phyloP scores from a whole-genome alignment of 148 eudicot species.

The Rhododendron henanense region DNA sequence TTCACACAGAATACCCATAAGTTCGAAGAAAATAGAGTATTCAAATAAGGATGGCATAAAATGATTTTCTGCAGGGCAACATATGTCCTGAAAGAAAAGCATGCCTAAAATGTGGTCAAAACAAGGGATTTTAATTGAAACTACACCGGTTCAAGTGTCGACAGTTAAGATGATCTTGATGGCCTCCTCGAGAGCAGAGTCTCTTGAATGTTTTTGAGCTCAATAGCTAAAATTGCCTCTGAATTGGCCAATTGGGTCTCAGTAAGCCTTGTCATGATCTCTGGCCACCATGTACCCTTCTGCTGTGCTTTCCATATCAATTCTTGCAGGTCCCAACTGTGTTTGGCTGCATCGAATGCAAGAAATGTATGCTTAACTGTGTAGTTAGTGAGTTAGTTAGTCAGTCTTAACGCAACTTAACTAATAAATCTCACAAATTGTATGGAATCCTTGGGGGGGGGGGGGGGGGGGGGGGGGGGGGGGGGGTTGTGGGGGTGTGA shows the following conservation, averaged over 20 bases:
- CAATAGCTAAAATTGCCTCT: too few relatives aligned
- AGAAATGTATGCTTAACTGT: not conserved
- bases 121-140: not conserved
- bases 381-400: not conserved
- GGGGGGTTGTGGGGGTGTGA: not conserved
- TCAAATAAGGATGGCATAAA: not conserved
- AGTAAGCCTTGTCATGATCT: too few relatives aligned
- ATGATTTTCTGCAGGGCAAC: not conserved
- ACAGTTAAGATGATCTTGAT: not conserved
- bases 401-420: not conserved
- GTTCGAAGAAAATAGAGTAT: not conserved
- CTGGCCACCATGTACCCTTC: too few relatives aligned
- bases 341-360: not conserved
- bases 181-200: too few relatives aligned
- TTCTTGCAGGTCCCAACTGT: not conserved
- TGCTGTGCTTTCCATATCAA: not conserved
- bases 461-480: too few relatives aligned
- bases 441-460: not conserved
- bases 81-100: not conserved
- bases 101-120: not conserved
- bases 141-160: not conserved
- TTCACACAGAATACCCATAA: not conserved
- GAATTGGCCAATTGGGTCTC: too few relatives aligned
- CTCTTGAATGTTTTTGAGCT: too few relatives aligned
- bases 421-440: not conserved